Evolutionary conservation across 805 yeast species (phyloP).

Genomic region (Lipomyces lipofer): DNA sequence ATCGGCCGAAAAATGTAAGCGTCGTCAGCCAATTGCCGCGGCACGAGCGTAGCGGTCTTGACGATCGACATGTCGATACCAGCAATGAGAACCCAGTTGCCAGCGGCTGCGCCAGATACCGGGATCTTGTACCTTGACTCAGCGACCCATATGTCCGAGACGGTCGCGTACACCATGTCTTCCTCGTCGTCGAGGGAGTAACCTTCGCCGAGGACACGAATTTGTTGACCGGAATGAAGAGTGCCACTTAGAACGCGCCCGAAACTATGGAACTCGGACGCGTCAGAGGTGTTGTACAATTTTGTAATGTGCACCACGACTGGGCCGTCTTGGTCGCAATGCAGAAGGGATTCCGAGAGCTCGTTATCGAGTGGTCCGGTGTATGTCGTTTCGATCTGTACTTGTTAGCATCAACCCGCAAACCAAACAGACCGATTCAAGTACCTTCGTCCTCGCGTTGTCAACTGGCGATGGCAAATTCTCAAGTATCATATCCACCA

Average conservation of each 20-base stretch:
- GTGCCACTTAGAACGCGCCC: conserved; percentile 66
- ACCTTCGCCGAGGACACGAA: conserved; percentile 59
- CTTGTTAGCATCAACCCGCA: neutral
- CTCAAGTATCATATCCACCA: conserved; percentile 52
- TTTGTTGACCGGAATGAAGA: conserved; percentile 48
- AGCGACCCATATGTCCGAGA: conserved; percentile 47
- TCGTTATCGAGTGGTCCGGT: conserved; percentile 38
- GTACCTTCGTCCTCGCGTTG: conserved; percentile 32
- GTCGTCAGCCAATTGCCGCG: conserved; percentile 36
- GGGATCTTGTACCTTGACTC: conserved; percentile 71
- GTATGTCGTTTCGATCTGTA: conserved; percentile 30
- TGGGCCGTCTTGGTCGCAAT: conserved; percentile 46
- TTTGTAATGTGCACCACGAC: conserved; percentile 59
- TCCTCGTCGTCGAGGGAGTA: conserved; percentile 52
- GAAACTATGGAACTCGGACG: conserved; percentile 54
- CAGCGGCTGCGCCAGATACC: conserved; percentile 56
- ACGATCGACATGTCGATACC: conserved; percentile 60
- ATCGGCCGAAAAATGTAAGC: conserved; percentile 45
- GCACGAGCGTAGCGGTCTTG: conserved; percentile 61
- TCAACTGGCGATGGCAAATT: conserved; percentile 45
- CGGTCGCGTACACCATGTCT: conserved; percentile 46
- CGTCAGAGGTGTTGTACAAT: conserved; percentile 57
- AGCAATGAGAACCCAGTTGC: conserved; percentile 65
- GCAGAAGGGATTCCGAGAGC: conserved; percentile 32
- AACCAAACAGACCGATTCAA: neutral